These are phyloP conservation scores for Candida stauntonica DNA, from an alignment of 805 yeast genomes.

Conservation along the genomic window DNA sequence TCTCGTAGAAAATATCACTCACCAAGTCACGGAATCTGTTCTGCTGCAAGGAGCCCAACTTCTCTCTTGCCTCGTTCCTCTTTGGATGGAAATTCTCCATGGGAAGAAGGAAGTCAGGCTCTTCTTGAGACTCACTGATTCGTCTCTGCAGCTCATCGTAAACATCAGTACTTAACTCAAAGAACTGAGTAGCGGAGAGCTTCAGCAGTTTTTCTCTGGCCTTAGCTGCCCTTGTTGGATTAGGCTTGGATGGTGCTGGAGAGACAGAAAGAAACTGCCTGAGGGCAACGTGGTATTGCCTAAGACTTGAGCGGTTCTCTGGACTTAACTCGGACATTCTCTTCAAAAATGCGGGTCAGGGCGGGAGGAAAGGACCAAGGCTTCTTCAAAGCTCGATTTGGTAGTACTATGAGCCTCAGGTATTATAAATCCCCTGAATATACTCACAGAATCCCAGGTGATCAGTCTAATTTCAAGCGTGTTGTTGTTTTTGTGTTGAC, in stretches of 20 bases:
- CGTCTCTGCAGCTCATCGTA: slow-evolving; percentile 88
- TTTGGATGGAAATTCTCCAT: slow-evolving; percentile 79
- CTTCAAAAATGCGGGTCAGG: background rate
- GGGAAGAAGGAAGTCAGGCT: slow-evolving; percentile 64
- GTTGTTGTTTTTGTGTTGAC: background rate
- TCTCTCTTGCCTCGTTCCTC: slow-evolving; percentile 92
- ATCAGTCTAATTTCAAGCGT: background rate
- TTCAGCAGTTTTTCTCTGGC: slow-evolving; percentile 84
- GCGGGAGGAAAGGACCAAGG: background rate
- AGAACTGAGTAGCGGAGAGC: slow-evolving; percentile 76
- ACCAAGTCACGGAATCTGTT: slow-evolving; percentile 85
- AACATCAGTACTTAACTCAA: slow-evolving; percentile 90
- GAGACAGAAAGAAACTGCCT: slow-evolving; percentile 25
- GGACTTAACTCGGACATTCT: slow-evolving; percentile 18
- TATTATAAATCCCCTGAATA: too few species aligned
- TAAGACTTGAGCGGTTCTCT: slow-evolving; percentile 16
- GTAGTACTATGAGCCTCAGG: too few species aligned
- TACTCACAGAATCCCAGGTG: too few species aligned
- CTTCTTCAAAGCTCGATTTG: too few species aligned
- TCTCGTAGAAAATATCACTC: slow-evolving; percentile 82
- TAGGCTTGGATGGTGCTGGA: slow-evolving; percentile 21
- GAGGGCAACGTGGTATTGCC: slow-evolving; percentile 21
- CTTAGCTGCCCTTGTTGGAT: slow-evolving; percentile 56
- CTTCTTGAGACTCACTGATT: slow-evolving; percentile 50
- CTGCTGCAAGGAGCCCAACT: slow-evolving; percentile 78